Base-by-base conservation (phyloP, 345 rosid genomes). In the Excoecaria cochinchinensis region DNA sequence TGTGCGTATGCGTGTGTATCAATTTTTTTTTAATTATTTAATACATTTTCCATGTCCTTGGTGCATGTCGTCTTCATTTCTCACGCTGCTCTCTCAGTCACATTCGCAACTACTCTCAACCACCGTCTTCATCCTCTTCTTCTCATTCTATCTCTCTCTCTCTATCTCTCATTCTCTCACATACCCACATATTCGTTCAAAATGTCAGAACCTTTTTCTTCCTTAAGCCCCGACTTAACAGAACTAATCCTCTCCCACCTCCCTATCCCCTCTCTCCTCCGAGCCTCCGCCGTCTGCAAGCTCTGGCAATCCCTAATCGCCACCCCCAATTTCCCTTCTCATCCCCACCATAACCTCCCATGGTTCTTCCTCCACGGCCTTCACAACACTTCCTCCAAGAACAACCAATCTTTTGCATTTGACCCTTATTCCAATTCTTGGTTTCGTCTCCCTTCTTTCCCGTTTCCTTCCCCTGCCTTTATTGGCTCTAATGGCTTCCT, bases 331-430 rank as follows among this genome's bases (percentile, higher is more conserved):
- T 84, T 86, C 65, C 63, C 74, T 58, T 72, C 88, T 10, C 73
- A 17, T 3, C 58, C 78, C 22, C 69, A 31, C 58, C 73, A 77
- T n/a, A 60, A 22, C 59, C 78, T 15, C 67, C 95, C 98, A 4
- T 94, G 98, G 97, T 91, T 94, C 79, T 94, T 94, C 80, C 96
- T 94, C 82, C 80, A 86, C 69, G 98, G 98, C 57, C 82, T 90
- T 74, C 97, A 94, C 89, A 94, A 94, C 84, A 92, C 93, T 74
- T 87, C 89, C 76, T 82, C 90, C 42, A 85, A 80, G 63, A 88
- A 87, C 75, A 86, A 93, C 87, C 98, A 93, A 71, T 89, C 97
- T 22, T 92, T 94, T 68, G 97, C 93, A 55, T 92, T 86, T 73
- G 98, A 94, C 53, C 98, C 97, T 63, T 59, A 72, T 69, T 90